A percentile compares a stretch with the other conserved stretches of the same genome.
Conservation (phyloP, 1,284 basidiomycete genomes). For the Pseudozyma hubeiensis region DNA sequence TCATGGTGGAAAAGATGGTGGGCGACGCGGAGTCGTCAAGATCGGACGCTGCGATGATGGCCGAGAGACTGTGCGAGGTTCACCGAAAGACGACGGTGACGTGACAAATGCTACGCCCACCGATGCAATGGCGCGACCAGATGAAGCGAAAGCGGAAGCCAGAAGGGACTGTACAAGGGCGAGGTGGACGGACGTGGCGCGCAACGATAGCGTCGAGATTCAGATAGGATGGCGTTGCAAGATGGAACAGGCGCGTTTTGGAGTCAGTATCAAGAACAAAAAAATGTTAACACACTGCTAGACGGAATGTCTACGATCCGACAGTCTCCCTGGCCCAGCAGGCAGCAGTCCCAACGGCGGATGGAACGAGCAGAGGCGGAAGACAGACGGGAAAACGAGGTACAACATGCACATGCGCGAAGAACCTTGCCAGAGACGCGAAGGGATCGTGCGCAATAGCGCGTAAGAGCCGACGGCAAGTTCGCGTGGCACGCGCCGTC, state of each 20-base stretch:
- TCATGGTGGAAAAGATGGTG: slow-evolving; percentile 52
- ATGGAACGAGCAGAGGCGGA: too few species aligned
- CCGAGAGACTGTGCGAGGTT: slow-evolving; percentile 1
- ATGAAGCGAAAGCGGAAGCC: slow-evolving; percentile 2
- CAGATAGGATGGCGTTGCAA: slow-evolving; percentile 10
- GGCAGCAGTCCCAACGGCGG: too few species aligned
- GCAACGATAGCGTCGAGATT: slow-evolving; percentile 9
- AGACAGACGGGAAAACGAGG: too few species aligned
- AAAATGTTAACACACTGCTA: slow-evolving; percentile 7
- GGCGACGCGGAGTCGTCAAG: slow-evolving; percentile 37
- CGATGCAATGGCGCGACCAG: background rate
- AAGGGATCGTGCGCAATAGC: too few species aligned
- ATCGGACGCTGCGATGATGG: slow-evolving; percentile 46
- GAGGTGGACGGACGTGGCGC: slow-evolving; percentile 18
- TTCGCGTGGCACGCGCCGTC: too few species aligned
- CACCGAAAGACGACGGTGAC: background rate
- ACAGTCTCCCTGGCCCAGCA: too few species aligned
- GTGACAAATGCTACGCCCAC: background rate
- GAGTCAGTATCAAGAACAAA: background rate
- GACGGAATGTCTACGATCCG: background rate
- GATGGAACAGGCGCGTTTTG: slow-evolving; percentile 19
- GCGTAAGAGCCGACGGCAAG: too few species aligned
- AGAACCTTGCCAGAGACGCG: too few species aligned
- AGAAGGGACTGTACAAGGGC: background rate
- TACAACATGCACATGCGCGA: too few species aligned